A percentile compares a stretch with the other conserved stretches of the same genome.
Evolutionary conservation across 1,284 basidiomycete species (phyloP).

Genomic region (Malassezia nana): DNA sequence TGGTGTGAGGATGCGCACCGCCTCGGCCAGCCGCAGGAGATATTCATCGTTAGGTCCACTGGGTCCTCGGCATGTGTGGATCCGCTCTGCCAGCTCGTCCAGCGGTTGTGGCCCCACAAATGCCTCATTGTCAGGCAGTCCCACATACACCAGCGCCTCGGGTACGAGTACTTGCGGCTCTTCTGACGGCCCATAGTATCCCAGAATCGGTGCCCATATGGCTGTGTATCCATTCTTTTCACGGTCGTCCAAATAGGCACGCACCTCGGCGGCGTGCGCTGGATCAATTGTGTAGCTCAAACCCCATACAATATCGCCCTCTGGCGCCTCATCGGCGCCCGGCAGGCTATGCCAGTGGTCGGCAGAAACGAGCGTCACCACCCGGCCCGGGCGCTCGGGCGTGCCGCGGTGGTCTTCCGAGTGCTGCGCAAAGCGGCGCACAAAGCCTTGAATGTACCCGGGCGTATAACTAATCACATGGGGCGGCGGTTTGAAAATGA

Average conservation of each 20-base stretch:
- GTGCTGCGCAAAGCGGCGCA: slow-evolving; percentile 71
- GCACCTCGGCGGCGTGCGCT: slow-evolving; percentile 60
- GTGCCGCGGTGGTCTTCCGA: slow-evolving; percentile 65
- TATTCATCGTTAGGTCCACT: slow-evolving; percentile 78
- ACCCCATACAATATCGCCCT: slow-evolving; percentile 63
- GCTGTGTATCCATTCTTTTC: slow-evolving; percentile 58
- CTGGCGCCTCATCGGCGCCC: slow-evolving; percentile 52
- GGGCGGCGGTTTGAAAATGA: slow-evolving; percentile 47
- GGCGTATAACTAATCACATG: slow-evolving; percentile 50
- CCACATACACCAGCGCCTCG: slow-evolving; percentile 63
- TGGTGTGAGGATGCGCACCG: slow-evolving; percentile 62
- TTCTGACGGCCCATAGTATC: slow-evolving; percentile 3
- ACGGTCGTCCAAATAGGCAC: slow-evolving; percentile 70
- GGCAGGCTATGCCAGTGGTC: slow-evolving; percentile 59
- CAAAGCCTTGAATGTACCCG: slow-evolving; percentile 74
- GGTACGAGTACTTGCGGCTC: slow-evolving; percentile 51
- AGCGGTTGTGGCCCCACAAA: slow-evolving; percentile 73
- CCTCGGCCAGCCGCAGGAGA: slow-evolving; percentile 61
- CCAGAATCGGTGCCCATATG: slow-evolving; percentile 25
- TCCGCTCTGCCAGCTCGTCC: slow-evolving; percentile 58
- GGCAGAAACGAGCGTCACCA: slow-evolving; percentile 74
- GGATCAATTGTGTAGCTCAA: slow-evolving; percentile 75
- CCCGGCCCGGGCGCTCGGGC: slow-evolving; percentile 55
- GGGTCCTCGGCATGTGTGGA: slow-evolving; percentile 66
- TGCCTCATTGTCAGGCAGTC: slow-evolving; percentile 64